Base-by-base conservation (phyloP, 1,139 yeast genomes). In the Scheffersomyces titani region DNA sequence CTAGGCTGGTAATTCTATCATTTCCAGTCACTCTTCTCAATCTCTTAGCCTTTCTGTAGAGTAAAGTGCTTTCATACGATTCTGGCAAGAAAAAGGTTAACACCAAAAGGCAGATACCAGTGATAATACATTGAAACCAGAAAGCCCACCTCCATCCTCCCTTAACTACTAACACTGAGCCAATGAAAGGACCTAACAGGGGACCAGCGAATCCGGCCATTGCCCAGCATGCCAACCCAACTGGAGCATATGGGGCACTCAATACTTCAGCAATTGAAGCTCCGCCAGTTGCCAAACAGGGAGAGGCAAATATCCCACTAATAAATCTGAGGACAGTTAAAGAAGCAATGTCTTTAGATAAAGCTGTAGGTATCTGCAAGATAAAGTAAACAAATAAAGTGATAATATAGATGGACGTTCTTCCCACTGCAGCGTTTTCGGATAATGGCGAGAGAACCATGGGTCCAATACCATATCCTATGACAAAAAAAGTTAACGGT, bases 391-490 rank as follows among this genome's bases (percentile, higher is more conserved):
- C 48, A 46, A 70, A 63, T 20, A 70, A 61, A 6, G 72, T 65
- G 30, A 62, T 50, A 48, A 70, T 60, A 56, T 73, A 73, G 47
- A 71, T 61, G 19, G 74, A 65, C 53, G 78, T 81, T 59, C 90
- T 74, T 5, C 90, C 90, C 54, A 85, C 78, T 24, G 71, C 71
- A 9, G 72, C 63, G 55, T 70, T 67, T 65, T 86, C 89, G 4
- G 86, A 78, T 57, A 85, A 58, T 1, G 90, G 89, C 2, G 86
- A 76, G 55, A 84, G 78, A 1, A 84, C 59, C 75, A 83, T 70
- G 16, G 87, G 88, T 0, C 87, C 87, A 44, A 82, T 51, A 24
- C 87, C 89, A 61, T 83, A 85, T 1, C 88, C 89, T 20, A 84
- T 60, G 16, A 85, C 85, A 61, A 65, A 73, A 52, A 71, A 54